Percentiles rank a stretch among this genome's conserved stretches.
phyloP scores from a whole-genome alignment of 2,329 filamentous ascomycete species.

The Huntiella omanensis region DNA sequence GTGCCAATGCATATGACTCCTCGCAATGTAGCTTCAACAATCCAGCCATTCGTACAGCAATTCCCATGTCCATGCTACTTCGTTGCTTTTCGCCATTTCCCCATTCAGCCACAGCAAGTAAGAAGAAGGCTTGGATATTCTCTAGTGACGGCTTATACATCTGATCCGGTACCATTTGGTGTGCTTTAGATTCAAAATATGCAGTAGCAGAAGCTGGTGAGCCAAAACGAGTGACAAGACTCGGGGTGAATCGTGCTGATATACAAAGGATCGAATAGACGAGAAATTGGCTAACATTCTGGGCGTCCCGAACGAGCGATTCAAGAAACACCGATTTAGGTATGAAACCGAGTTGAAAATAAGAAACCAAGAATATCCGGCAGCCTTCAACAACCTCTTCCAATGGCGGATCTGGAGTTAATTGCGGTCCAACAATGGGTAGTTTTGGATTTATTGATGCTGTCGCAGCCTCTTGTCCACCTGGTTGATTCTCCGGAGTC shows the following conservation, averaged over 20 bases:
- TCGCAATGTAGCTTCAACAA: slow-evolving; percentile 20
- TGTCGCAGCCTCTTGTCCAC: no score
- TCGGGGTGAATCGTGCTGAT: slow-evolving; percentile 18
- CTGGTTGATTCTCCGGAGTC: neutral
- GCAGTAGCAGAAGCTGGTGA: slow-evolving; percentile 15
- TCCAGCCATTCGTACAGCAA: slow-evolving; percentile 20
- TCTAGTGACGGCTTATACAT: slow-evolving; percentile 18
- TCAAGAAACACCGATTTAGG: slow-evolving; percentile 18
- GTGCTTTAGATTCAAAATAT: slow-evolving; percentile 15
- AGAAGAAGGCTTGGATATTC: slow-evolving; percentile 17
- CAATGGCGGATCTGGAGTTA: slow-evolving; percentile 12
- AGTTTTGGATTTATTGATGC: neutral
- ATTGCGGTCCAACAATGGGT: neutral
- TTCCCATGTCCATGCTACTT: slow-evolving; percentile 20
- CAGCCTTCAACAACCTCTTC: slow-evolving; percentile 17
- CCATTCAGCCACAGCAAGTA: slow-evolving; percentile 19
- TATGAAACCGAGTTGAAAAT: slow-evolving; percentile 19
- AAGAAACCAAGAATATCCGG: slow-evolving; percentile 16
- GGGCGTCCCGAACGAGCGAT: slow-evolving; percentile 12
- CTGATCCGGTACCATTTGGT: slow-evolving; percentile 14
- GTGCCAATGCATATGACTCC: slow-evolving; percentile 18
- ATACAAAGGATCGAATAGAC: slow-evolving; percentile 17
- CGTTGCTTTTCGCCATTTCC: slow-evolving; percentile 18
- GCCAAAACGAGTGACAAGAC: slow-evolving; percentile 14
- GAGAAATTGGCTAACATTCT: slow-evolving; percentile 16